phyloP scores from a whole-genome alignment of 2,329 filamentous ascomycete genomes.

The Dactylellina parvicollis region DNA sequence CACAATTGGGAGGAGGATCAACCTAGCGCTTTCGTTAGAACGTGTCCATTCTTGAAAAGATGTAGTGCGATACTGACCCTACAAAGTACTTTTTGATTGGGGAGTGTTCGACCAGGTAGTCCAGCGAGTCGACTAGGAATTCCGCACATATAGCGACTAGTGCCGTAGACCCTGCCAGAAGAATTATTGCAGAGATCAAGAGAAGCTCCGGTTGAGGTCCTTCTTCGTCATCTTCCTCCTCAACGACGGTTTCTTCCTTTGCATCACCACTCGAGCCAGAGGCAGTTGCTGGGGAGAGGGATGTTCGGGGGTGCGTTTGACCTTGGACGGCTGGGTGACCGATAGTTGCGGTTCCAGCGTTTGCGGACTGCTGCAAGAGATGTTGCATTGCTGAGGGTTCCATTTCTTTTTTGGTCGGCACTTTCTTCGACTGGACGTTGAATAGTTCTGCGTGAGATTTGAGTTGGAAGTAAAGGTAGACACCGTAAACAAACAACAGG shows the following conservation, averaged over 20 bases:
- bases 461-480: conserved; percentile 89
- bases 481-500: conserved; percentile 81
- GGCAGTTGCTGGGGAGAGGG: conserved; percentile 14
- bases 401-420: conserved; percentile 66
- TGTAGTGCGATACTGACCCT: conserved; percentile 56
- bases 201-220: conserved; percentile 78
- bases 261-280: conserved; percentile 30
- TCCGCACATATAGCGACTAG: conserved; percentile 79
- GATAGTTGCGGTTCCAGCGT: conserved; percentile 31
- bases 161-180: conserved; percentile 77
- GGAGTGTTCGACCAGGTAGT: conserved; percentile 66
- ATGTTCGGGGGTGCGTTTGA: conserved; percentile 32
- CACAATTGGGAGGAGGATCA: conserved; percentile 69
- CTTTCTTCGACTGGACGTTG: conserved; percentile 80
- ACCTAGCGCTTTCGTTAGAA: conserved; percentile 56
- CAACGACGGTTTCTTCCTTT: conserved; percentile 59
- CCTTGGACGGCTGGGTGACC: conserved; percentile 26
- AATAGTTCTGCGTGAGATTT: conserved; percentile 84
- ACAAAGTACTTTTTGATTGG: conserved; percentile 69
- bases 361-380: conserved; percentile 46
- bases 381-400: conserved; percentile 48
- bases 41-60: background rate
- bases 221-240: conserved; percentile 71
- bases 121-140: conserved; percentile 68
- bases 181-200: conserved; percentile 75